Evolutionary conservation across 495 filamentous ascomycete species (phyloP).

Genomic region (Bacidia gigantensis): DNA sequence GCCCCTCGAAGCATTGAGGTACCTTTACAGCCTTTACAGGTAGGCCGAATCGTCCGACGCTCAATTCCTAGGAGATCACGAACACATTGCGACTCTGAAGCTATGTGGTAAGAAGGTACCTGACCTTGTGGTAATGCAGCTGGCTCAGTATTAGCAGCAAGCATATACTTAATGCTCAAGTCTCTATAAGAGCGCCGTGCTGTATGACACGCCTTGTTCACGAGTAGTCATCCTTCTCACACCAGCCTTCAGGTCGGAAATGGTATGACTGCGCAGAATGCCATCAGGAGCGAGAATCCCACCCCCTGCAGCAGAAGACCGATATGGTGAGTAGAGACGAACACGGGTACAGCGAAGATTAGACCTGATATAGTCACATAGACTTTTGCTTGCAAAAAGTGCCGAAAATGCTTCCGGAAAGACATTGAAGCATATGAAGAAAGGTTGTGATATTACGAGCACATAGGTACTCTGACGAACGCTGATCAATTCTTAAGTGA

Average conservation of each 20-base stretch:
- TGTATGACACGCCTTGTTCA: constrained; percentile 41
- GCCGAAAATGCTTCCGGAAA: constrained; percentile 94
- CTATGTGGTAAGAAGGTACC: not conserved
- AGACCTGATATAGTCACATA: constrained; percentile 8
- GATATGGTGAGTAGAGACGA: constrained; percentile 54
- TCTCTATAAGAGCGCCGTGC: constrained; percentile 87
- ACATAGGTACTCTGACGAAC: not conserved
- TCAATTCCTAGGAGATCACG: too few relatives aligned
- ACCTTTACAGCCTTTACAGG: too few relatives aligned
- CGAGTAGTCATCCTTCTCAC: constrained; percentile 3
- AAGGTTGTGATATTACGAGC: constrained; percentile 39
- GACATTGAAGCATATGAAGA: constrained; percentile 85
- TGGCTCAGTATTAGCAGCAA: constrained; percentile 42
- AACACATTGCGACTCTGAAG: not conserved
- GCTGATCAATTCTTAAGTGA: constrained; percentile 40
- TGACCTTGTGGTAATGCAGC: not conserved
- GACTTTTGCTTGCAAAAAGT: constrained; percentile 93
- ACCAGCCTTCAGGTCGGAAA: constrained; percentile 53
- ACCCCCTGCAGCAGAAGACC: constrained; percentile 56
- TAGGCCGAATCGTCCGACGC: too few relatives aligned
- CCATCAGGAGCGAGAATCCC: constrained; percentile 67
- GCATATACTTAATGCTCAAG: constrained; percentile 96
- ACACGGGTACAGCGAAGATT: not conserved
- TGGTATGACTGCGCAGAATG: constrained; percentile 99
- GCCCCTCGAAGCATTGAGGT: too few relatives aligned